Evolutionary conservation across 306 rosid genomes (phyloP).

Genomic region (Citrullus colocynthis): DNA sequence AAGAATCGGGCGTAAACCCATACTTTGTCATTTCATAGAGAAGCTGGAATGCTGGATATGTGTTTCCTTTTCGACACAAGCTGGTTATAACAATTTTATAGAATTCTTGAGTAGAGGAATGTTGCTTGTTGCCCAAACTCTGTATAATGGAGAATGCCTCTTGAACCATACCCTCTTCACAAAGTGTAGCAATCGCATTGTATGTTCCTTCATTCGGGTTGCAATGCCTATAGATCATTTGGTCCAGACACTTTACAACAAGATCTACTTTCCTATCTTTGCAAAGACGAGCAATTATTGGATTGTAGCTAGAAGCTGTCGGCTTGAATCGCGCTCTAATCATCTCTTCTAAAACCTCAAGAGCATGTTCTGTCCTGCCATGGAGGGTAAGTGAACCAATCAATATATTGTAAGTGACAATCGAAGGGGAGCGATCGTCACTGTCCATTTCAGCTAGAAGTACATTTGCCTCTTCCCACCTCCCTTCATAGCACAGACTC

Average conservation of each 20-base stretch:
- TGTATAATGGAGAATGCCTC: conserved; percentile 63
- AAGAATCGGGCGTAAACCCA: conserved; percentile 75
- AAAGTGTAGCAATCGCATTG: conserved; percentile 66
- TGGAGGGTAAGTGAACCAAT: conserved; percentile 62
- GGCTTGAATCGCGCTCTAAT: conserved; percentile 41
- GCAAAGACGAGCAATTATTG: conserved; percentile 55
- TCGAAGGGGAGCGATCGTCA: conserved; percentile 45
- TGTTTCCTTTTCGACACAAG: conserved; percentile 79
- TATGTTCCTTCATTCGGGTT: conserved; percentile 66
- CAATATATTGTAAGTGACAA: conserved; percentile 61
- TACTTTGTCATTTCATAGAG: conserved; percentile 65
- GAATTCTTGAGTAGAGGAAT: conserved; percentile 37
- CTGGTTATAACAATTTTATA: conserved; percentile 46
- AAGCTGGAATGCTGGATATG: conserved; percentile 71
- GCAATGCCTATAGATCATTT: conserved; percentile 46
- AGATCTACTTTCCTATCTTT: conserved; percentile 56
- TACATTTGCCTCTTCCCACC: conserved; percentile 78
- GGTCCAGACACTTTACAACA: conserved; percentile 55
- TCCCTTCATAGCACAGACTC: conserved; percentile 53
- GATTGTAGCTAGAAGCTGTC: conserved; percentile 73
- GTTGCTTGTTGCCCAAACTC: conserved; percentile 45
- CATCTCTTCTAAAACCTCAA: conserved; percentile 74
- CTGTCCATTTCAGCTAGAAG: conserved; percentile 71
- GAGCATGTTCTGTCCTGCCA: conserved; percentile 69
- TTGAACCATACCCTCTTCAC: conserved; percentile 53